Evolutionary conservation across 2,329 filamentous ascomycete species (phyloP).

Genomic region (Fusarium sp.): DNA sequence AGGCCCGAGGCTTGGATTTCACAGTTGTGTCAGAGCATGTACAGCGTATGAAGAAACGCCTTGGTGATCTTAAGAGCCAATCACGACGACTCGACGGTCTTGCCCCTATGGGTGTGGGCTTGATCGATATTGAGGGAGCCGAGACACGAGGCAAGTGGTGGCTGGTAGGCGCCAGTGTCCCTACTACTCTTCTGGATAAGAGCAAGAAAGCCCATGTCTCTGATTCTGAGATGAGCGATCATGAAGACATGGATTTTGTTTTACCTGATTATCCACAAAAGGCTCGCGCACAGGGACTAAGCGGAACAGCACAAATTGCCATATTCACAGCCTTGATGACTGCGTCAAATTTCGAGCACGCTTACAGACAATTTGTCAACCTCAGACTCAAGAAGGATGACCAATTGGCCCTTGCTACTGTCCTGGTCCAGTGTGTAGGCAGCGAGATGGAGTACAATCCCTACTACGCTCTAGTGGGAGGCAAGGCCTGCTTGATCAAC

Average conservation of each 20-base stretch:
- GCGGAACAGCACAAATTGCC: slow-evolving; percentile 86
- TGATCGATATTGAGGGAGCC: slow-evolving; percentile 84
- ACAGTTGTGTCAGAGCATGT: slow-evolving; percentile 84
- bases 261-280: slow-evolving; percentile 77
- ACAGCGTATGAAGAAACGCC: slow-evolving; percentile 86
- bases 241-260: slow-evolving; percentile 62
- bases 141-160: slow-evolving; percentile 97
- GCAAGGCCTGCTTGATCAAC: slow-evolving; percentile 77
- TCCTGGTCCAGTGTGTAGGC: slow-evolving; percentile 88
- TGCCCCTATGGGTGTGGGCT: slow-evolving; percentile 84
- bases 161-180: slow-evolving; percentile 96
- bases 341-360: slow-evolving; percentile 85
- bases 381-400: slow-evolving; percentile 88
- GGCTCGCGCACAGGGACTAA: slow-evolving; percentile 87
- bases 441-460: slow-evolving; percentile 89
- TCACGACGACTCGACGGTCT: slow-evolving; percentile 74
- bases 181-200: slow-evolving; percentile 53
- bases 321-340: slow-evolving; percentile 95
- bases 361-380: slow-evolving; percentile 82
- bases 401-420: slow-evolving; percentile 86
- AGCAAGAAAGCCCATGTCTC: slow-evolving; percentile 32
- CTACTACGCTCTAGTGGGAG: slow-evolving; percentile 90
- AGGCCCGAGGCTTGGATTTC: slow-evolving; percentile 78
- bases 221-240: slow-evolving; percentile 52
- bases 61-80: slow-evolving; percentile 79